phyloP scores from a whole-genome alignment of 805 yeast genomes.

The Candida xyloterini region DNA sequence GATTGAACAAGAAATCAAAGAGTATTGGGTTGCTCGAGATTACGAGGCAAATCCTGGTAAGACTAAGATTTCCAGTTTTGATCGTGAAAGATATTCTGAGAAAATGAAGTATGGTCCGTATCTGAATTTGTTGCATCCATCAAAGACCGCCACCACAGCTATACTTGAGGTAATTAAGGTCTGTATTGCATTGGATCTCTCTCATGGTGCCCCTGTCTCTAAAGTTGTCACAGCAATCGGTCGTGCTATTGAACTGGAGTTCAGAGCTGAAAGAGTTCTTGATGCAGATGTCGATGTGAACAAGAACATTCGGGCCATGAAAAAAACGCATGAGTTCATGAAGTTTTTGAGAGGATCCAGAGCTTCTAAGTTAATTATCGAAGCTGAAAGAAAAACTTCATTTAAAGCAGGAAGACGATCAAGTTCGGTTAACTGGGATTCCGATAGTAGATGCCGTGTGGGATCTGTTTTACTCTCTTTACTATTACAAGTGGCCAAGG shows the following conservation, averaged over 20 bases:
- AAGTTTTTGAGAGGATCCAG: constrained; percentile 36
- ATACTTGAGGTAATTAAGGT: constrained; percentile 77
- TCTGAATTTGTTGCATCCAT: constrained; percentile 66
- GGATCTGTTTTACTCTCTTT: constrained; percentile 79
- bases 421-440: constrained; percentile 26
- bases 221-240: constrained; percentile 81
- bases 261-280: constrained; percentile 63
- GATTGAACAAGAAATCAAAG: constrained; percentile 60
- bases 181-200: constrained; percentile 69
- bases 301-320: constrained; percentile 49
- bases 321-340: constrained; percentile 42
- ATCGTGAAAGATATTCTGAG: constrained; percentile 25
- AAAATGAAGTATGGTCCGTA: constrained; percentile 73
- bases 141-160: constrained; percentile 78
- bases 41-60: constrained; percentile 24
- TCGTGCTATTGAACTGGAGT: constrained; percentile 79
- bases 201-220: constrained; percentile 81
- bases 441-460: constrained; percentile 52
- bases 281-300: constrained; percentile 54
- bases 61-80: constrained; percentile 11
- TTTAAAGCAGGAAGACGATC: constrained; percentile 18
- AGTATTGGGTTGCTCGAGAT: constrained; percentile 47
- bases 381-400: constrained; percentile 25
- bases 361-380: constrained; percentile 28
- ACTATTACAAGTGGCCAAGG: constrained; percentile 77